phyloP scores from a whole-genome alignment of 2,329 filamentous ascomycete genomes.

The Cladosporium velox region DNA sequence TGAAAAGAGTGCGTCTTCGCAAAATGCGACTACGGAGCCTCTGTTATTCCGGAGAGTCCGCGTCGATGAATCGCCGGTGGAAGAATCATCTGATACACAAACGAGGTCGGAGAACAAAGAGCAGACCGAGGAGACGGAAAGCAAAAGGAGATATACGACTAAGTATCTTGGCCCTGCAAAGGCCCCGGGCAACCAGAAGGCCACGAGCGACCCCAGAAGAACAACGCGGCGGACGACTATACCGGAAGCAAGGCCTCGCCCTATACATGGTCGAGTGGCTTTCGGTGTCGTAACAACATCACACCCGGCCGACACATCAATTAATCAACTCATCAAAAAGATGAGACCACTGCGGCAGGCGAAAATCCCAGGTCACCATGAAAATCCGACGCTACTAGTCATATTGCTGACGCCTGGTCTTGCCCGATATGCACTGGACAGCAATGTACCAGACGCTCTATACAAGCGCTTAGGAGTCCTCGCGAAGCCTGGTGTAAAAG shows the following conservation, averaged over 20 bases:
- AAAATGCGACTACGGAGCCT: background rate
- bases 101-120: background rate
- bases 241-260: background rate
- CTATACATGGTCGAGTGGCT: background rate
- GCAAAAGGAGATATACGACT: background rate
- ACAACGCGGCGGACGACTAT: background rate
- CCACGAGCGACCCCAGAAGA: background rate
- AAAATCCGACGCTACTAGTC: slow-evolving; percentile 20
- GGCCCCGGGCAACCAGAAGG: background rate
- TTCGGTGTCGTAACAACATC: slow-evolving; percentile 21
- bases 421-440: slow-evolving; percentile 30
- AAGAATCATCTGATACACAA: background rate
- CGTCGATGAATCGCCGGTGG: background rate
- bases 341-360: background rate
- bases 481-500: slow-evolving; percentile 15
- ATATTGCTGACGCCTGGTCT: slow-evolving; percentile 31
- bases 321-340: slow-evolving; percentile 18
- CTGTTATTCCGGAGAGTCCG: background rate
- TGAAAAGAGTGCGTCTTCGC: background rate
- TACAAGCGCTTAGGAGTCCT: slow-evolving; percentile 26
- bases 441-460: slow-evolving; percentile 22
- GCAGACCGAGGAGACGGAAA: background rate
- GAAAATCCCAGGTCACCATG: background rate
- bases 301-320: slow-evolving; percentile 15
- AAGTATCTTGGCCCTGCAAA: background rate